These are phyloP conservation scores for Suhomyces sp. DNA, from an alignment of 805 yeast species.

Conservation along the genomic window DNA sequence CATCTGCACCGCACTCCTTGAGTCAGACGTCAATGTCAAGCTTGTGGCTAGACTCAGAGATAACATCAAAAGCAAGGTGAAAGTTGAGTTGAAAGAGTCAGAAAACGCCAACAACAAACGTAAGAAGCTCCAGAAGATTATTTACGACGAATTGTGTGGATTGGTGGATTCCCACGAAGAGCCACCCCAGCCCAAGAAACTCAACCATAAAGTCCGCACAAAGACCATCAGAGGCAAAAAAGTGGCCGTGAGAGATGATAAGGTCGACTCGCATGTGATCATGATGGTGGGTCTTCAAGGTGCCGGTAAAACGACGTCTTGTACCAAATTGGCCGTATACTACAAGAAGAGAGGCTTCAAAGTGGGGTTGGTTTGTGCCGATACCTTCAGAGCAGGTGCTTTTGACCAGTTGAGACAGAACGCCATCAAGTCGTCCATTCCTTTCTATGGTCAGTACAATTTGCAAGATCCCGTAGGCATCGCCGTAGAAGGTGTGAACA, in stretches of 20 bases:
- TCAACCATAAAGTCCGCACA: slow-evolving; percentile 29
- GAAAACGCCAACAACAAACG: slow-evolving; percentile 62
- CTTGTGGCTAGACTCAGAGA: slow-evolving; percentile 76
- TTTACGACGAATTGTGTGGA: slow-evolving; percentile 86
- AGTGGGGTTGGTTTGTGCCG: slow-evolving; percentile 97
- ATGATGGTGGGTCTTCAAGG: slow-evolving; percentile 99
- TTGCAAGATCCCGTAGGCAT: slow-evolving; percentile 95
- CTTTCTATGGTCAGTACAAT: slow-evolving; percentile 91
- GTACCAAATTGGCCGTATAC: slow-evolving; percentile 94
- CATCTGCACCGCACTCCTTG: slow-evolving; percentile 84
- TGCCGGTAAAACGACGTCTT: slow-evolving; percentile 97
- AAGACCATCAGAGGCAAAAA: slow-evolving; percentile 28
- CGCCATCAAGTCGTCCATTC: slow-evolving; percentile 92
- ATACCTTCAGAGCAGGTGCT: slow-evolving; percentile 99
- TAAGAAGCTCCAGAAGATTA: slow-evolving; percentile 84
- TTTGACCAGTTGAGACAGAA: slow-evolving; percentile 97
- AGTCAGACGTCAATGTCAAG: slow-evolving; percentile 89
- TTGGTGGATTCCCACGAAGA: slow-evolving; percentile 71
- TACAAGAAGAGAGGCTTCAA: slow-evolving; percentile 91
- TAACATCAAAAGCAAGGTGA: slow-evolving; percentile 49
- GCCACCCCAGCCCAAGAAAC: slow-evolving; percentile 81
- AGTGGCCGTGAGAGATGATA: slow-evolving; percentile 16
- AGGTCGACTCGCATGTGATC: slow-evolving; percentile 50
- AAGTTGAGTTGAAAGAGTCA: slow-evolving; percentile 49
- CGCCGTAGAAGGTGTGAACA: slow-evolving; percentile 86